phyloP scores from a whole-genome alignment of 2,329 filamentous ascomycete species.

The Exutisphaerella laricina region DNA sequence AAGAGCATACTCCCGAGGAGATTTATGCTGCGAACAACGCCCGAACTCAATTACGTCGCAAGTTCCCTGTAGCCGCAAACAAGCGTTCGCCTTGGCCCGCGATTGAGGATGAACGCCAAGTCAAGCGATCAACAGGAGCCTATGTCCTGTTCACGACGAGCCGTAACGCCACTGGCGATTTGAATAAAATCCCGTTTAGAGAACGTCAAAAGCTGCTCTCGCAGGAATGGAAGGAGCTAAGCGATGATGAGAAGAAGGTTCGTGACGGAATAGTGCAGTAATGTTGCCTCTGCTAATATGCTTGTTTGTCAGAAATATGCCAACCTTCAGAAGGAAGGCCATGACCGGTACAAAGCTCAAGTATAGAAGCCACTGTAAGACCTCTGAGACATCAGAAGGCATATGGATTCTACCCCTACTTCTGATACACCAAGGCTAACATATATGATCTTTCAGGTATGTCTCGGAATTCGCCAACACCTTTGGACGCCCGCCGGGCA shows the following conservation, averaged over 20 bases:
- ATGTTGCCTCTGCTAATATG: too few relatives aligned
- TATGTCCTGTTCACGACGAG: constrained; percentile 45
- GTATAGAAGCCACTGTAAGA: too few relatives aligned
- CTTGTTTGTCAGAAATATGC: constrained; percentile 17
- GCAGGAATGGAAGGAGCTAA: constrained; percentile 47
- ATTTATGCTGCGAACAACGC: constrained; percentile 57
- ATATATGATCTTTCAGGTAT: too few relatives aligned
- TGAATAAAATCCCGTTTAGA: constrained; percentile 39
- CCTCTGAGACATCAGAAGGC: too few relatives aligned
- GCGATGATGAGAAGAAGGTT: constrained; percentile 46
- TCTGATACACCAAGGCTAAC: too few relatives aligned
- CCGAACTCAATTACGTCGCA: constrained; percentile 37
- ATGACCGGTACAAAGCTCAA: constrained; percentile 15
- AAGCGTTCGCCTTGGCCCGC: constrained; percentile 14
- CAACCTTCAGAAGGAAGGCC: constrained; percentile 7
- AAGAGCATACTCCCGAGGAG: constrained; percentile 49
- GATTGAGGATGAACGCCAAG: constrained; percentile 52
- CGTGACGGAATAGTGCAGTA: too few relatives aligned
- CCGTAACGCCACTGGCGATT: constrained; percentile 45
- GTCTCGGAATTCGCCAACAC: constrained; percentile 11
- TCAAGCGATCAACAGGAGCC: constrained; percentile 39
- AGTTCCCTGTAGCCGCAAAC: constrained; percentile 6
- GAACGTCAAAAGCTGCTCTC: constrained; percentile 41
- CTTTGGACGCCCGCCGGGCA: constrained; percentile 38
- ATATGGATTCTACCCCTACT: too few relatives aligned